Evolutionary conservation across 2,329 filamentous ascomycete genomes (phyloP).

Genomic region (Trichoderma asperellum): DNA sequence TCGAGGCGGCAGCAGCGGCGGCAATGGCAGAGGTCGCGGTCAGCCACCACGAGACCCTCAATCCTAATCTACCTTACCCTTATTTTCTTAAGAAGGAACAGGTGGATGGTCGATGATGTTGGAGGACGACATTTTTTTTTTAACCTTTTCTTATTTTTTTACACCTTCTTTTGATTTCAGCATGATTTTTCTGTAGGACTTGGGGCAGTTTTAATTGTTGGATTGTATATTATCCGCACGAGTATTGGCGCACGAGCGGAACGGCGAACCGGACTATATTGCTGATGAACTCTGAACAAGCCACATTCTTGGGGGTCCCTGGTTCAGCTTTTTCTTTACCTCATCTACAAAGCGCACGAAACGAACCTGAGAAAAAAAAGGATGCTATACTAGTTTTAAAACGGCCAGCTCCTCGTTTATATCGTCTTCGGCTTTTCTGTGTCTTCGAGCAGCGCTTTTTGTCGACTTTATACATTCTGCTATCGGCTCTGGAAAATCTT

Average conservation of each 20-base stretch:
- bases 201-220: slow-evolving; percentile 42
- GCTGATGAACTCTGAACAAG: slow-evolving; percentile 38
- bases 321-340: slow-evolving; percentile 21
- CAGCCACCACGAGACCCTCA: slow-evolving; percentile 42
- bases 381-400: slow-evolving; percentile 24
- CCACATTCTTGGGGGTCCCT: slow-evolving; percentile 31
- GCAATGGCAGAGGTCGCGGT: slow-evolving; percentile 44
- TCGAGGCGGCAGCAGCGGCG: slow-evolving; percentile 40
- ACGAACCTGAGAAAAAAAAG: slow-evolving; percentile 30
- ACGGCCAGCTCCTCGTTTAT: slow-evolving; percentile 30
- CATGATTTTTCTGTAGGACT: slow-evolving; percentile 39
- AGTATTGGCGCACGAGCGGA: slow-evolving; percentile 44
- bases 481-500: slow-evolving; percentile 38
- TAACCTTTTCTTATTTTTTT: slow-evolving; percentile 2
- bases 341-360: slow-evolving; percentile 29
- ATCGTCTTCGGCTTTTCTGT: slow-evolving; percentile 31
- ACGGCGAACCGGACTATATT: slow-evolving; percentile 41
- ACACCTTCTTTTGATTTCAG: slow-evolving; percentile 32
- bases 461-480: slow-evolving; percentile 38
- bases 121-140: slow-evolving; percentile 28
- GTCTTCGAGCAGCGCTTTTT: slow-evolving; percentile 32
- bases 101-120: slow-evolving; percentile 34
- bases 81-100: slow-evolving; percentile 32
- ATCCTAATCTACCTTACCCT: slow-evolving; percentile 37
- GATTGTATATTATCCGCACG: slow-evolving; percentile 50